Percentiles rank a stretch among this genome's conserved stretches.
Evolutionary conservation across 805 yeast genomes (phyloP).

Genomic region (Wickerhamomyces alni): DNA sequence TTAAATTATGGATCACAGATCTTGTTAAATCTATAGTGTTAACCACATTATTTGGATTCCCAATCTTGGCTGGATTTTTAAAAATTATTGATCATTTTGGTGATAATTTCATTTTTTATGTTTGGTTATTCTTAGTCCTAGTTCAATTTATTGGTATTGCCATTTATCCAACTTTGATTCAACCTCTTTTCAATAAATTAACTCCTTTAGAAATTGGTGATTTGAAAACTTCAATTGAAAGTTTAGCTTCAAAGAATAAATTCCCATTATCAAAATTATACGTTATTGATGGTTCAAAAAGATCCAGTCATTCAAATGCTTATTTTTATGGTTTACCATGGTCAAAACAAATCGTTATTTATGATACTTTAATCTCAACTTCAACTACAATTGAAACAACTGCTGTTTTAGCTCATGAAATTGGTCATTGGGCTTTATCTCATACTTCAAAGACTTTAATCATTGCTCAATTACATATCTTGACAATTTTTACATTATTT

Average conservation of each 20-base stretch:
- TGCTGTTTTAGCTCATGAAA: constrained; percentile 96
- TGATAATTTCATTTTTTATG: constrained; percentile 72
- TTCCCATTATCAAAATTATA: constrained; percentile 85
- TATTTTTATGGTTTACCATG: constrained; percentile 95
- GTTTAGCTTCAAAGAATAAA: constrained; percentile 63
- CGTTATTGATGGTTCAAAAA: constrained; percentile 94
- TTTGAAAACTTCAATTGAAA: constrained; percentile 73
- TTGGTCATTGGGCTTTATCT: constrained; percentile 94
- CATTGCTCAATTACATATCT: constrained; percentile 58
- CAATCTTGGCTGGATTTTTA: constrained; percentile 67
- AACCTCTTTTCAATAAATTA: constrained; percentile 88
- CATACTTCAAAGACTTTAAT: constrained; percentile 77
- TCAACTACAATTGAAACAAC: constrained; percentile 75
- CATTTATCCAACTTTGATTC: constrained; percentile 76
- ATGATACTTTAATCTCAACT: constrained; percentile 82
- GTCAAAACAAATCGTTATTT: constrained; percentile 92
- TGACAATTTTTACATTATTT: constrained; percentile 64
- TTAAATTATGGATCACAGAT: constrained; percentile 68
- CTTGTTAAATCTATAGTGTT: constrained; percentile 54
- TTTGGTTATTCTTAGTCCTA: constrained; percentile 62
- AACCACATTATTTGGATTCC: constrained; percentile 56
- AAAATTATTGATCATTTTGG: constrained; percentile 79
- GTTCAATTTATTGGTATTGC: constrained; percentile 73
- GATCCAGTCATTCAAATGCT: constrained; percentile 96
- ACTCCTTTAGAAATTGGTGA: constrained; percentile 90